Percentiles rank a stretch among this genome's conserved stretches.
Evolutionary conservation across 2,329 filamentous ascomycete species (phyloP).

Genomic region (Hypoxylon sp.): DNA sequence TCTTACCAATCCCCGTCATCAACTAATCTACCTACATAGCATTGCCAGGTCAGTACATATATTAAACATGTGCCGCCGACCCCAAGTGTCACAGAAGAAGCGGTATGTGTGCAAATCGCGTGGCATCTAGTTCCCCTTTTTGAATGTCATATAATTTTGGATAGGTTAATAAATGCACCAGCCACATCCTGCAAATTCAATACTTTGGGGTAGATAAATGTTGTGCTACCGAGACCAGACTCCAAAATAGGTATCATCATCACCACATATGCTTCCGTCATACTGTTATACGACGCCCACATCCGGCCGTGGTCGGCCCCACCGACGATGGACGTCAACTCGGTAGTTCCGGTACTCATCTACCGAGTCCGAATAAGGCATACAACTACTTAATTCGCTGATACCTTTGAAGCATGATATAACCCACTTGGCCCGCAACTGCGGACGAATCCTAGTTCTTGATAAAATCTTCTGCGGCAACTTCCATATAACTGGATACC

Average conservation of each 20-base stretch:
- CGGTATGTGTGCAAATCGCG: slow-evolving; percentile 20
- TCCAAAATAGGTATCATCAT: neutral
- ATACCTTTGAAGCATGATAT: neutral
- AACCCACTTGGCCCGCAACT: neutral
- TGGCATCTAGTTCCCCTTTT: slow-evolving; percentile 10
- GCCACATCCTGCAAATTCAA: neutral
- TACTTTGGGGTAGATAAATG: slow-evolving; percentile 1
- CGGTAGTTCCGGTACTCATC: slow-evolving; percentile 11
- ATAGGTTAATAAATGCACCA: slow-evolving; percentile 2
- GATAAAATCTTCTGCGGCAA: neutral
- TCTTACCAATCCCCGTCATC: slow-evolving; percentile 14
- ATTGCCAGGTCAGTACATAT: slow-evolving; percentile 5
- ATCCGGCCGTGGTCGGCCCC: slow-evolving; percentile 20
- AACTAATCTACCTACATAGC: too few species aligned
- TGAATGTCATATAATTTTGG: slow-evolving; percentile 8
- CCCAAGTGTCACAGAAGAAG: slow-evolving; percentile 15
- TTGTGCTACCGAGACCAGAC: neutral
- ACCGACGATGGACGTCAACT: slow-evolving; percentile 11
- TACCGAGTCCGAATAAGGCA: slow-evolving; percentile 20
- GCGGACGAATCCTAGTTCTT: neutral
- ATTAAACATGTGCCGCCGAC: slow-evolving; percentile 2
- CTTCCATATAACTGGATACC: neutral
- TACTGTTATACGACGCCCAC: slow-evolving; percentile 15
- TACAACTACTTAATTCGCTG: neutral
- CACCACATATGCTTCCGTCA: slow-evolving; percentile 2